Evolutionary conservation across 352 stramenopile genomes (phyloP).

Genomic region (Pythium diclinum): DNA sequence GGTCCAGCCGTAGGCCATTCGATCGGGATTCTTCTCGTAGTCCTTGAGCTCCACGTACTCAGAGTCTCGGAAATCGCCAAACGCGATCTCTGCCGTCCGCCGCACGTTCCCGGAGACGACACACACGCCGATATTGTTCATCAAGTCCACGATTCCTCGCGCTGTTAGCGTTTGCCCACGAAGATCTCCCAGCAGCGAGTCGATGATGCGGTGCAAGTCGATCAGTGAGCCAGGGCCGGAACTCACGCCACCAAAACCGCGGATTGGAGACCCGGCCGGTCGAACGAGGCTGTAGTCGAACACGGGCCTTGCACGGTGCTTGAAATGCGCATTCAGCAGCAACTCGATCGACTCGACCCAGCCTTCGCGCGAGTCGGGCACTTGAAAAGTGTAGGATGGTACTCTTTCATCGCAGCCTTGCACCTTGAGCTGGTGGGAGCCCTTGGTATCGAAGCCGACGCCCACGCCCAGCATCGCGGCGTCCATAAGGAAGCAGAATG

Average conservation of each 20-base stretch:
- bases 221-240: conserved; percentile 77
- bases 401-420: conserved; percentile 29
- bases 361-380: conserved; percentile 69
- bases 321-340: conserved; percentile 87
- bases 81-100: conserved; percentile 92
- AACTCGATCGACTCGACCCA: conserved; percentile 87
- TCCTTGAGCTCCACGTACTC: conserved; percentile 93
- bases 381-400: conserved; percentile 27
- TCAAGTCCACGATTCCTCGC: conserved; percentile 90
- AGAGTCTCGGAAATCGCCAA: conserved; percentile 80
- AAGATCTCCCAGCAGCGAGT: conserved; percentile 49
- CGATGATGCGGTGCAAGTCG: conserved; percentile 64
- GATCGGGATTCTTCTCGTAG: conserved; percentile 89
- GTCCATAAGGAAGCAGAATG: conserved; percentile 96
- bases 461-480: conserved; percentile 93
- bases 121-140: conserved; percentile 90
- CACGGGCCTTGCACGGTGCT: conserved; percentile 28
- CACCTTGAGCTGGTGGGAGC: conserved; percentile 58
- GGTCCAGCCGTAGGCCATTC: conserved; percentile 88
- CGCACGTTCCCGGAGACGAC: conserved; percentile 92
- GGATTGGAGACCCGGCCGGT: conserved; percentile 78
- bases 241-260: conserved; percentile 89
- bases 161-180: conserved; percentile 53
- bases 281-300: conserved; percentile 89
- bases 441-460: conserved; percentile 93